Conservation (phyloP, 371 early-diverging fungal species). For the Parasitella parasitica region DNA sequence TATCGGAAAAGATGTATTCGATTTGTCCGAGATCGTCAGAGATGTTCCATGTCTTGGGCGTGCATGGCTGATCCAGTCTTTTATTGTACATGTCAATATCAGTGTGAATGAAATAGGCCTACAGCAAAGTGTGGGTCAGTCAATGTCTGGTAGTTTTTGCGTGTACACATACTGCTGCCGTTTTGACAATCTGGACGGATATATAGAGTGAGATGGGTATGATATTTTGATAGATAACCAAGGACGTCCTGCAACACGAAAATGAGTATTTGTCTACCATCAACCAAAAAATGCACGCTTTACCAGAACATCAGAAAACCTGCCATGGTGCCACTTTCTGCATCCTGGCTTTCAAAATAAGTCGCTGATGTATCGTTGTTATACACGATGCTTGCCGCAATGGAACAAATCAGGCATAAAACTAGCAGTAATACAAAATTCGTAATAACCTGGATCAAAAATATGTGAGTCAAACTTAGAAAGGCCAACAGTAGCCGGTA, state of each 20-base stretch:
- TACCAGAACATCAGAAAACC: constrained; percentile 57
- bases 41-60: constrained; percentile 88
- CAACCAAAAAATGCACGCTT: neutral
- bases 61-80: constrained; percentile 74
- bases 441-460: constrained; percentile 40
- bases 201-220: constrained; percentile 96
- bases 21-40: constrained; percentile 87
- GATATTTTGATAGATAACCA: constrained; percentile 55
- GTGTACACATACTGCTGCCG: constrained; percentile 46
- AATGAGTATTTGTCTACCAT: neutral
- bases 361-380: constrained; percentile 25
- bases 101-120: constrained; percentile 80
- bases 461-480: neutral
- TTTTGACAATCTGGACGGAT: constrained; percentile 91
- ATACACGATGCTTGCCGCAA: constrained; percentile 59
- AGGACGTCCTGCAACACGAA: constrained; percentile 29
- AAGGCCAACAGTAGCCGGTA: neutral
- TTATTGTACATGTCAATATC: constrained; percentile 89
- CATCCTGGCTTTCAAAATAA: constrained; percentile 40
- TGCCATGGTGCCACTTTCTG: constrained; percentile 45
- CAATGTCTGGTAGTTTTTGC: neutral
- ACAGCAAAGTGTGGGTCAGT: neutral
- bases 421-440: constrained; percentile 48
- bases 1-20: constrained; percentile 95
- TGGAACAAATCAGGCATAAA: constrained; percentile 68